Base-by-base conservation (phyloP, 495 filamentous ascomycete species). In the Durotheca rogersii region DNA sequence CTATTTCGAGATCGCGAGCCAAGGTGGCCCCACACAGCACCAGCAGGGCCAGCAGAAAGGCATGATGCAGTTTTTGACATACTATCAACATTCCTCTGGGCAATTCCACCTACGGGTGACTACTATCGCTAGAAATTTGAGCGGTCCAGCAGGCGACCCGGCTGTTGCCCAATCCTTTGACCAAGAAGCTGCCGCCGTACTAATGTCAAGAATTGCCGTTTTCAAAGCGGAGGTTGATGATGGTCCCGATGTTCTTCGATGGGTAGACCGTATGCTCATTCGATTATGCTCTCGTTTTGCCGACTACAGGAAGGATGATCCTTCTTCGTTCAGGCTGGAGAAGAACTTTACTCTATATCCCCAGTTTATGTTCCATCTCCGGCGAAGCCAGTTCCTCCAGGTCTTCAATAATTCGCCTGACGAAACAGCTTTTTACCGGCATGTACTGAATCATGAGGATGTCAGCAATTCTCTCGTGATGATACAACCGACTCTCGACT, bases 321-420 rank as follows among this genome's bases (percentile, higher is more conserved):
- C 91, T 21, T 90, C 93, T 14, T 99, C 94, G 2, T 99, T 99
- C 81, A 81, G 94, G 29, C 74, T 99, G 51, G 94, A 99, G 66
- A 96, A 96, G 83, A 97, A 99, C 74, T 97, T 99, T 64, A 96
- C 93, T 0, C 80, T 99, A 14, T 99, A 99, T 60, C 94, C 94
- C 23, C 94, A 99, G 71, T 99, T 99, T 73, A 97, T 99, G 94
- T 99, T 97, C 78, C 94, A 99, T 67, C 78, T 99, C 51, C 86
- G 94, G 42, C 82, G 94, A 65, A 94, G 88, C 62, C 94, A 99
- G 69, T 99, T 99, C 74, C 73, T 99, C 60, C 94, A 99, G 65
- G 91, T 99, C 38, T 99, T 99, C 78, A 99, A 99, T 75, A 97
- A 96, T 71, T 96, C 91, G 0, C 94, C 94, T 9, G 94, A 99